A percentile compares a stretch with the other conserved stretches of the same genome.
Conservation (phyloP, 2,329 filamentous ascomycete genomes). For the Dissoconium aciculare region DNA sequence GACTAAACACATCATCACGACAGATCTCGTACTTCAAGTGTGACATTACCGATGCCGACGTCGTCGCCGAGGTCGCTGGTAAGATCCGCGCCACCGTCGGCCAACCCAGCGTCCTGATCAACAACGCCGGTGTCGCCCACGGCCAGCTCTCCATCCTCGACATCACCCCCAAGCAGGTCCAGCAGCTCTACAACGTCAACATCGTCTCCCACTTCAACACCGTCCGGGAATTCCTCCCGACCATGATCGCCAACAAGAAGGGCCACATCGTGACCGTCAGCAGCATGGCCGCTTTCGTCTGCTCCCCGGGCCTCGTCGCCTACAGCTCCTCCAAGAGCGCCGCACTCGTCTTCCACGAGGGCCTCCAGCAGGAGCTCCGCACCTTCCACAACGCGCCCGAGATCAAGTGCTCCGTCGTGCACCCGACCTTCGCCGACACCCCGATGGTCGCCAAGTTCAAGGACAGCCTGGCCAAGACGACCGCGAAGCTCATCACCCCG, state of each 20-base stretch:
- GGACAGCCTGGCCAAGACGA: conserved; percentile 20
- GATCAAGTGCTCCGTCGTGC: conserved; percentile 30
- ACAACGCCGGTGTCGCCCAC: conserved; percentile 36
- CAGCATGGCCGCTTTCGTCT: conserved; percentile 37
- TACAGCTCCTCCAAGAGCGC: conserved; percentile 40
- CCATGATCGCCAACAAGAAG: conserved; percentile 37
- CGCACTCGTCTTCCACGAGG: conserved; percentile 40
- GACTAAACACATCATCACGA: too few relatives aligned
- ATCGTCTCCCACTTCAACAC: conserved; percentile 37
- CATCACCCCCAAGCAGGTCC: conserved; percentile 30
- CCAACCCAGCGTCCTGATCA: conserved; percentile 34
- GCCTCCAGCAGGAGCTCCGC: conserved; percentile 28
- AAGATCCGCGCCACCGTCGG: conserved; percentile 28
- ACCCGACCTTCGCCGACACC: conserved; percentile 30
- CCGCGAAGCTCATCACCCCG: conserved; percentile 25
- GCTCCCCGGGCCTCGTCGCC: conserved; percentile 31
- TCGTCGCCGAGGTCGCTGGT: conserved; percentile 29
- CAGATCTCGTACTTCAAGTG: conserved; percentile 28
- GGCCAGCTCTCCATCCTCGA: conserved; percentile 34
- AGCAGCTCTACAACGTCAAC: conserved; percentile 39
- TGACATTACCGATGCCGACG: conserved; percentile 35
- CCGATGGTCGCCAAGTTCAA: conserved; percentile 25
- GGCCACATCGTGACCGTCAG: conserved; percentile 44
- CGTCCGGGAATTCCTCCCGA: conserved; percentile 38
- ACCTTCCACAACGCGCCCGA: conserved; percentile 29